phyloP scores from a whole-genome alignment of 2,329 filamentous ascomycete species.

The Xylariales sp. region DNA sequence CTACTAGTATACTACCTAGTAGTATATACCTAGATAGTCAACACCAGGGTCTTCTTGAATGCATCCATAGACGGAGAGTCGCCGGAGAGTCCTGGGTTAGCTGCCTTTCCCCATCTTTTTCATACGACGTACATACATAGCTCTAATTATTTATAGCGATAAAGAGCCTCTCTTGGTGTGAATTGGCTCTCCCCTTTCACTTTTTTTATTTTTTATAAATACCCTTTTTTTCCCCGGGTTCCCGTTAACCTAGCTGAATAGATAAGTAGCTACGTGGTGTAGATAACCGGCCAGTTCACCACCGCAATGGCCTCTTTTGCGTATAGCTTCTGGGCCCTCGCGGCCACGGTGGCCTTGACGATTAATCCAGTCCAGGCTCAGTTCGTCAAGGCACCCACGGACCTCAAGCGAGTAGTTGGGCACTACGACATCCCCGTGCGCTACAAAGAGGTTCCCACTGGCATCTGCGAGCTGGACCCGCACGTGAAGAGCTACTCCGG shows the following conservation, averaged over 20 bases:
- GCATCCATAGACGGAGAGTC: too few species aligned
- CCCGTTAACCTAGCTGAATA: background rate
- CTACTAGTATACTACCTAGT: background rate
- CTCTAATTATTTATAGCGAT: slow-evolving; percentile 9
- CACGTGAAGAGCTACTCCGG: slow-evolving; percentile 57
- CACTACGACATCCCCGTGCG: slow-evolving; percentile 55
- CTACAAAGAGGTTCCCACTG: slow-evolving; percentile 60
- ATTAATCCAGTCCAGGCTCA: slow-evolving; percentile 41
- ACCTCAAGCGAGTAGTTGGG: slow-evolving; percentile 45
- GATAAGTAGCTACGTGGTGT: slow-evolving; percentile 2
- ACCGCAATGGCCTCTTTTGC: slow-evolving; percentile 42
- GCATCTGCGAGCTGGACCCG: slow-evolving; percentile 58
- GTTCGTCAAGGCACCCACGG: slow-evolving; percentile 47
- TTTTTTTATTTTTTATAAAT: background rate
- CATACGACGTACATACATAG: slow-evolving; percentile 1
- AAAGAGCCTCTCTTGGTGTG: background rate
- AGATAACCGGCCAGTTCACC: background rate
- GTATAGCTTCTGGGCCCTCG: slow-evolving; percentile 38
- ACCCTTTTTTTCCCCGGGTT: background rate
- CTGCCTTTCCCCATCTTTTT: too few species aligned
- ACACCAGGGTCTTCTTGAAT: slow-evolving; percentile 7
- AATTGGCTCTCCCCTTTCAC: background rate
- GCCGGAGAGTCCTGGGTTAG: too few species aligned
- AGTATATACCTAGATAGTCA: background rate
- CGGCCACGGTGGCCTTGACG: slow-evolving; percentile 28